Conservation (phyloP, 768 basidiomycete genomes). For the Naganishia vaughanmartiniae region DNA sequence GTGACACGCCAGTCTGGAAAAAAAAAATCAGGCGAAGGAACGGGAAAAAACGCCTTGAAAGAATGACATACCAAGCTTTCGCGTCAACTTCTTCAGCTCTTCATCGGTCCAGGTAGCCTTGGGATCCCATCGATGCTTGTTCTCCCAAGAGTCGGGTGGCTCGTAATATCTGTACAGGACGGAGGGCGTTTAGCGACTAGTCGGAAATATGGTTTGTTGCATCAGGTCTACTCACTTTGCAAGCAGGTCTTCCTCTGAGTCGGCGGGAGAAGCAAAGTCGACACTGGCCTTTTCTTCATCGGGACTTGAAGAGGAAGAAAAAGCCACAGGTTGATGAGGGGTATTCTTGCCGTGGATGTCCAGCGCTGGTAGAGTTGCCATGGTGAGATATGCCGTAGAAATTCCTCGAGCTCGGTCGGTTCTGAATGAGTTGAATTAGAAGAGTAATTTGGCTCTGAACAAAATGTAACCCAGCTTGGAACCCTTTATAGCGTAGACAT, state of each 20-base stretch:
- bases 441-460: no score
- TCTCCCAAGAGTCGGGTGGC: constrained; percentile 38
- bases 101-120: constrained; percentile 37
- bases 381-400: not conserved
- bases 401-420: not conserved
- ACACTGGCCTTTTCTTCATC: constrained; percentile 17
- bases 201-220: not conserved
- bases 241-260: constrained; percentile 7
- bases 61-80: constrained; percentile 32
- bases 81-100: constrained; percentile 33
- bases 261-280: not conserved
- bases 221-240: not conserved
- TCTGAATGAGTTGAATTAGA: not conserved
- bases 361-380: not conserved
- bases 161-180: constrained; percentile 31
- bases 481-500: no score
- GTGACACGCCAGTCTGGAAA: constrained; percentile 30
- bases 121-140: constrained; percentile 40
- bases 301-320: not conserved
- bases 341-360: constrained; percentile 13
- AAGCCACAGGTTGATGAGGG: not conserved
- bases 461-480: no score
- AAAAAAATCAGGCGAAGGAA: not conserved
- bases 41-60: not conserved
- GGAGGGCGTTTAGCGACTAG: not conserved